Evolutionary conservation across 2,329 filamentous ascomycete genomes (phyloP).

Genomic region (Neurospora sp.): DNA sequence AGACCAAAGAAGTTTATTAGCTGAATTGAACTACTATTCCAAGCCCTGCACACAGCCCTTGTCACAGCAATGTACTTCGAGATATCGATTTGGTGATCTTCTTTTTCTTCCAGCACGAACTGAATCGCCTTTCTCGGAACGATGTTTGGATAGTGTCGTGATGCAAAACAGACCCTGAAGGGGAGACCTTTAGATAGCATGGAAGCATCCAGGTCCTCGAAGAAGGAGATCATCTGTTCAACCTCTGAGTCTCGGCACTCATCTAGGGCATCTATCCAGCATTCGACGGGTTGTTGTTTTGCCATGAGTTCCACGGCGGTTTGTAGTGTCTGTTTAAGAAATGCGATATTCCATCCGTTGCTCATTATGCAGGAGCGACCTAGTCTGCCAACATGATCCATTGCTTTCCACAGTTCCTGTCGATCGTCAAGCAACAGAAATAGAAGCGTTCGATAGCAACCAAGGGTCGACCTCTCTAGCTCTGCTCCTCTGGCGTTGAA

Average conservation of each 20-base stretch:
- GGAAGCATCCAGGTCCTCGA: constrained; percentile 26
- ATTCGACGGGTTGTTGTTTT: constrained; percentile 1
- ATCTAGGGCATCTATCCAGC: constrained; percentile 34
- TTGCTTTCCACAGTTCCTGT: constrained; percentile 19
- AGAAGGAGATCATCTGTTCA: constrained; percentile 31
- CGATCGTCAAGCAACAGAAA: constrained; percentile 29
- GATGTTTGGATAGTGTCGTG: constrained; percentile 37
- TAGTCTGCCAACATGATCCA: not conserved
- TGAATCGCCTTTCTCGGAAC: constrained; percentile 17
- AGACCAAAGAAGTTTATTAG: too few relatives aligned
- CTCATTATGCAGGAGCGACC: too few relatives aligned
- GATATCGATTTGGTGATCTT: constrained; percentile 26
- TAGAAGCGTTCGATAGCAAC: constrained; percentile 37
- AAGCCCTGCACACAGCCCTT: too few relatives aligned
- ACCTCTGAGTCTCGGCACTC: constrained; percentile 34
- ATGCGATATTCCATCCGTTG: constrained; percentile 4
- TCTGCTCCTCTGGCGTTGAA: constrained; percentile 34
- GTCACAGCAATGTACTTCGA: too few relatives aligned
- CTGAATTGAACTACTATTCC: too few relatives aligned
- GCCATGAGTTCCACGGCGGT: not conserved
- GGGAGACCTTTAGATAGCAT: constrained; percentile 5
- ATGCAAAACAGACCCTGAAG: constrained; percentile 32
- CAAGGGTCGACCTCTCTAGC: constrained; percentile 31
- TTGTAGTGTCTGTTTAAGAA: too few relatives aligned
- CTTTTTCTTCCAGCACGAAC: constrained; percentile 24